A percentile compares a stretch with the other conserved stretches of the same genome.
Conservation (phyloP, 129 eudicot species). For the Escallonia rubra region DNA sequence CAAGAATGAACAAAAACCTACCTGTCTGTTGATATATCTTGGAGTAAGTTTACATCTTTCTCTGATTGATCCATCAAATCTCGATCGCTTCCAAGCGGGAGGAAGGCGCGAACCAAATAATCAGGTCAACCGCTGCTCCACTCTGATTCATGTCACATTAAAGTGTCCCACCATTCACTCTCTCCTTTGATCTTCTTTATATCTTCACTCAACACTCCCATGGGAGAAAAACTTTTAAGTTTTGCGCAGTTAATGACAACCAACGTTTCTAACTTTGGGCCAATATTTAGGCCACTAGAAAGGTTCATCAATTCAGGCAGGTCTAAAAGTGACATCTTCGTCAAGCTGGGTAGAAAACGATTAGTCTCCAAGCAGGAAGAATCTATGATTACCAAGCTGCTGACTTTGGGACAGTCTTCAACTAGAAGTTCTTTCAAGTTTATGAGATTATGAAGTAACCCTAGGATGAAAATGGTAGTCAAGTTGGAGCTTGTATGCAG, state of each 20-base stretch:
- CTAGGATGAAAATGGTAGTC: constrained; percentile 17
- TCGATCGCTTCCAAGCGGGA: background rate
- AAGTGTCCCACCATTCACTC: background rate
- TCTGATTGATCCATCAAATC: constrained; percentile 20
- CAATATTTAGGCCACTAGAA: background rate
- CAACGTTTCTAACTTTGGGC: constrained; percentile 20
- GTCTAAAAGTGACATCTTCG: constrained; percentile 20
- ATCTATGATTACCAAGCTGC: constrained; percentile 13
- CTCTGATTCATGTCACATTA: constrained; percentile 16
- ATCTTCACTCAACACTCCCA: too few relatives aligned
- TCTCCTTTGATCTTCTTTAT: too few relatives aligned
- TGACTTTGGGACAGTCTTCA: constrained; percentile 29
- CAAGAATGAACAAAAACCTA: background rate
- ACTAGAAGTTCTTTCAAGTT: constrained; percentile 1
- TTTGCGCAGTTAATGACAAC: constrained; percentile 31
- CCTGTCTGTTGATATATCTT: constrained; percentile 15
- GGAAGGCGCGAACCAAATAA: too few relatives aligned
- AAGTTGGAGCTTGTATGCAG: constrained; percentile 36
- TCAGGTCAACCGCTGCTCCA: too few relatives aligned
- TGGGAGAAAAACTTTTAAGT: background rate
- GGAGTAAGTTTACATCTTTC: constrained; percentile 21
- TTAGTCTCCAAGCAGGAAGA: constrained; percentile 2
- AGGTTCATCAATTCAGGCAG: background rate
- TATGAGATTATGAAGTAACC: too few relatives aligned
- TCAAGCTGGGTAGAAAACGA: constrained; percentile 16